phyloP scores from a whole-genome alignment of 106 monocot species.

The Dioscorea dumetorum region DNA sequence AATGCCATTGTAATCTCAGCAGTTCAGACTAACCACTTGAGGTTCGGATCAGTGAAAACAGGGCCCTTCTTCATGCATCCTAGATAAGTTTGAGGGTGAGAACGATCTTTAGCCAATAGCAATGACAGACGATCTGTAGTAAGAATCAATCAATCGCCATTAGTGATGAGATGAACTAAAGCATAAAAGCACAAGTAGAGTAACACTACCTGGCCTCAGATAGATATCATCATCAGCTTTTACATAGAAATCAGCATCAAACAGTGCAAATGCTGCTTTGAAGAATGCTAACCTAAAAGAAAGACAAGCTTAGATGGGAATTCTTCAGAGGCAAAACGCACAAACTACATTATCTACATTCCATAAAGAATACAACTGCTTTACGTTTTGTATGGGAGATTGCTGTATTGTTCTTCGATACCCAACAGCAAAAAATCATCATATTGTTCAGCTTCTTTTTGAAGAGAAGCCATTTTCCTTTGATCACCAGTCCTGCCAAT shows the following conservation, averaged over 20 bases:
- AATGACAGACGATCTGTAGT: constrained; percentile 73
- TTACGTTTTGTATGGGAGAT: constrained; percentile 91
- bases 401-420: constrained; percentile 78
- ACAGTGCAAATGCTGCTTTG: constrained; percentile 82
- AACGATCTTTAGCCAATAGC: constrained; percentile 74
- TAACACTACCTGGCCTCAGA: constrained; percentile 70
- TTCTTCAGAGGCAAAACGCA: background rate
- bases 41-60: constrained; percentile 82
- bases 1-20: background rate
- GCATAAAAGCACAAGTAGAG: background rate
- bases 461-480: constrained; percentile 56
- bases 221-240: constrained; percentile 99
- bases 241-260: constrained; percentile 89
- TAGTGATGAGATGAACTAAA: background rate
- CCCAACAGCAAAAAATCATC: constrained; percentile 80
- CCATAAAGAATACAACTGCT: background rate
- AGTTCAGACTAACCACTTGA: constrained; percentile 62
- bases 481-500: constrained; percentile 68
- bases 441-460: constrained; percentile 59
- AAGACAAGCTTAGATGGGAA: constrained; percentile 28
- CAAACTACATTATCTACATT: background rate
- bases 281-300: constrained; percentile 89
- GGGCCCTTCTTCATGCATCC: constrained; percentile 99
- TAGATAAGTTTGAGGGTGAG: constrained; percentile 68
- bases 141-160: background rate